Percentiles rank a stretch among this genome's conserved stretches.
Evolutionary conservation across 2,329 filamentous ascomycete species (phyloP).

Genomic region (Phaeosphaeria sp.): DNA sequence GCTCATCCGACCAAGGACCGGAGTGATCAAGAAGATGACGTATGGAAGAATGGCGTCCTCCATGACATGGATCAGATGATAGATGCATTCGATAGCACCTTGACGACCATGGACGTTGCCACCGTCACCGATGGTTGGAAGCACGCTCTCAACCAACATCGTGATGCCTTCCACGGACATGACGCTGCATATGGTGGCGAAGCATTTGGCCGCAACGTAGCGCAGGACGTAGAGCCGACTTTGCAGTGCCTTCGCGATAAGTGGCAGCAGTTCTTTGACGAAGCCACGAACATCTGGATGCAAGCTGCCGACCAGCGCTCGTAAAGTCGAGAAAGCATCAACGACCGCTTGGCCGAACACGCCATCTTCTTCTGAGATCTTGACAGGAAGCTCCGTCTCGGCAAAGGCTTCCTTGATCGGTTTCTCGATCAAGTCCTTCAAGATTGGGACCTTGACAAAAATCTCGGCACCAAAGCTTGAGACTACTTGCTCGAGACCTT

Average conservation of each 20-base stretch:
- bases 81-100: slow-evolving; percentile 92
- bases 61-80: slow-evolving; percentile 98
- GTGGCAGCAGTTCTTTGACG: slow-evolving; percentile 81
- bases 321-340: slow-evolving; percentile 89
- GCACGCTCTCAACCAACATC: slow-evolving; percentile 87
- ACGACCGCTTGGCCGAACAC: slow-evolving; percentile 89
- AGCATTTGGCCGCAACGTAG: slow-evolving; percentile 96
- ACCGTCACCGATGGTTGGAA: slow-evolving; percentile 91
- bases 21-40: slow-evolving; percentile 98
- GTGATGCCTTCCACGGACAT: slow-evolving; percentile 97
- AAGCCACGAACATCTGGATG: slow-evolving; percentile 77
- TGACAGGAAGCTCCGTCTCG: slow-evolving; percentile 69
- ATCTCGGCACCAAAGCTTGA: slow-evolving; percentile 78
- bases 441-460: slow-evolving; percentile 82
- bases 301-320: slow-evolving; percentile 91
- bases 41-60: slow-evolving; percentile 95
- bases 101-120: slow-evolving; percentile 88
- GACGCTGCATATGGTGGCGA: slow-evolving; percentile 96
- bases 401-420: slow-evolving; percentile 79
- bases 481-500: slow-evolving; percentile 88
- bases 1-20: slow-evolving; percentile 96
- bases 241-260: slow-evolving; percentile 86
- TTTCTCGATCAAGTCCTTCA: slow-evolving; percentile 80
- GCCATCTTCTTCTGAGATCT: slow-evolving; percentile 75
- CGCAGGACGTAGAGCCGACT: slow-evolving; percentile 90